Evolutionary conservation across 2,329 filamentous ascomycete genomes (phyloP).

Genomic region (Alternaria brassicicola): DNA sequence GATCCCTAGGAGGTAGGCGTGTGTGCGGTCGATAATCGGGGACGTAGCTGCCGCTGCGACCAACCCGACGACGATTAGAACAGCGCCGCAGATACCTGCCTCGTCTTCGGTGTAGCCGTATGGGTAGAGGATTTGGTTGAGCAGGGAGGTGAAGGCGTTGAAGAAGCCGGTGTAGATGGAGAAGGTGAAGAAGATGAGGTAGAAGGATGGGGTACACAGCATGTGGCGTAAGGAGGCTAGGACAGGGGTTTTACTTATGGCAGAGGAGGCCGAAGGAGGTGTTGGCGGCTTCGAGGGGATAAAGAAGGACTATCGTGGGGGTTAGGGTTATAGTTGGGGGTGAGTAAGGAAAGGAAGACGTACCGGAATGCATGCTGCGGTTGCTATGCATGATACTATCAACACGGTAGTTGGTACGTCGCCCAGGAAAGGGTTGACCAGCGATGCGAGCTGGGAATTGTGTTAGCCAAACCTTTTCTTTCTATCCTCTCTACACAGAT

Average conservation of each 20-base stretch:
- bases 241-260: constrained; percentile 60
- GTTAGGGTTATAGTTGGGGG: rapidly evolving
- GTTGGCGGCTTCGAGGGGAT: constrained; percentile 78
- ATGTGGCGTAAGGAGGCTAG: constrained; percentile 57
- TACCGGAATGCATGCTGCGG: constrained; percentile 68
- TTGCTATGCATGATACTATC: constrained; percentile 81
- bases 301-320: constrained; percentile 68
- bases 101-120: constrained; percentile 84
- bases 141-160: constrained; percentile 84
- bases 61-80: constrained; percentile 89
- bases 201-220: constrained; percentile 71
- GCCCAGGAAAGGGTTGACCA: constrained; percentile 82
- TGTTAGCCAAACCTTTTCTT: constrained; percentile 6
- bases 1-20: constrained; percentile 75
- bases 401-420: constrained; percentile 80
- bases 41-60: constrained; percentile 75
- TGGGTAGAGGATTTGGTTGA: constrained; percentile 88
- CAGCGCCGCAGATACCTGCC: constrained; percentile 85
- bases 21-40: constrained; percentile 84
- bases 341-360: neutral
- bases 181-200: constrained; percentile 82
- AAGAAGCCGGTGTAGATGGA: constrained; percentile 87
- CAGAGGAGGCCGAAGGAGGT: constrained; percentile 72
- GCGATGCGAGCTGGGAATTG: constrained; percentile 64
- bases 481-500: neutral